These are phyloP conservation scores for Ambrosiella xylebori DNA, from an alignment of 2,329 filamentous ascomycete genomes.

Conservation along the genomic window DNA sequence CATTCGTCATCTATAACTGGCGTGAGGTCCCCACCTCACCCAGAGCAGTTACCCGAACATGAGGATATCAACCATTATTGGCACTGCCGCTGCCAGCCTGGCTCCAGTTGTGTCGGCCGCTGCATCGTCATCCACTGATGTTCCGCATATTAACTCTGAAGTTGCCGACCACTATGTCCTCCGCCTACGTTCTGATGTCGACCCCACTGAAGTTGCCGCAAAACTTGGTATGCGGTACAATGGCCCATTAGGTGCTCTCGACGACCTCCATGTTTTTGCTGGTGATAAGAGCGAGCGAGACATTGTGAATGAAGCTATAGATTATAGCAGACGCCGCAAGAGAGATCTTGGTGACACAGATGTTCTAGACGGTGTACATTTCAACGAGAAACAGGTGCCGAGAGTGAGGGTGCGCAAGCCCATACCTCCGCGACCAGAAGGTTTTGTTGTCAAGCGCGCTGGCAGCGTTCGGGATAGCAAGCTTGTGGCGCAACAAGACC, in stretches of 20 bases:
- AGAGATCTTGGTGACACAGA: constrained; percentile 35
- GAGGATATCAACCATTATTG: constrained; percentile 35
- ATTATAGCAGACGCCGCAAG: constrained; percentile 36
- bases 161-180: constrained; percentile 86
- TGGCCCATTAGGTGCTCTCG: constrained; percentile 60
- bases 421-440: constrained; percentile 24
- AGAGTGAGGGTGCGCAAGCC: constrained; percentile 34
- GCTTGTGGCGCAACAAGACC: constrained; percentile 39
- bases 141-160: constrained; percentile 40
- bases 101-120: constrained; percentile 28
- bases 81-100: constrained; percentile 32
- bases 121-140: constrained; percentile 31
- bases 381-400: constrained; percentile 55
- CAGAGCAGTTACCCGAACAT: constrained; percentile 20
- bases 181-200: constrained; percentile 50
- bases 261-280: constrained; percentile 73
- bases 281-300: constrained; percentile 45
- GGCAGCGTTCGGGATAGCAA: constrained; percentile 15
- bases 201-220: constrained; percentile 52
- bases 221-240: constrained; percentile 64
- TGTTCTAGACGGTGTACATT: constrained; percentile 55
- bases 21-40: background rate
- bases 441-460: constrained; percentile 13
- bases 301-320: constrained; percentile 25
- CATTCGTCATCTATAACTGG: too few species aligned